Base-by-base conservation (phyloP, 805 yeast species). In the Suhomyces faveliae region DNA sequence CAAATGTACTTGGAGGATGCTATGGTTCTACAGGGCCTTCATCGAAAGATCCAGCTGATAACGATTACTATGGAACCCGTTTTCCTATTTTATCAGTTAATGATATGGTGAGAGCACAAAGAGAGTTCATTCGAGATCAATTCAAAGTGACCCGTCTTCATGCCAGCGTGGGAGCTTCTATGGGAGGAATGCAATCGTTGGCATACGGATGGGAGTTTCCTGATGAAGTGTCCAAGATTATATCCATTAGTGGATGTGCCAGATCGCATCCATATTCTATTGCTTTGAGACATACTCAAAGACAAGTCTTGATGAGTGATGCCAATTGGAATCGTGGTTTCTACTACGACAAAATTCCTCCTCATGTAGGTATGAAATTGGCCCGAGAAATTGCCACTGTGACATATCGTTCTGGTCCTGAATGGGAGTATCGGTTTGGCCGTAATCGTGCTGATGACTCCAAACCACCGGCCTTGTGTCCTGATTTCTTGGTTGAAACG, bases 131-230 rank as follows among this genome's bases (percentile, higher is more conserved):
- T 15, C 70, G 67, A 22, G 78, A 83, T 40, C 81, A 78, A 40
- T 80, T 90, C 49, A 83, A 84, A 1, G 85, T 86, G 24, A 42
- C 57, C 1, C 85, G 80, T 61, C 67, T 91, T 21, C 80, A 81
- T 64, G 96, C 96, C 1, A 79, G 89, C 1, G 81, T 91, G 6
- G 97, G 97, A 5, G 84, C 96, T 2, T 88, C 96, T 0, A 88
- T 91, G 95, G 97, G 97, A n/a, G 97, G 97, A n/a, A 89, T 91
- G 97, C 97, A 90, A 69, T 84, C 92, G 7, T 74, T 91, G 47
- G 96, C 97, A 0, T 88, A 83, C 64, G 96, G 89, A 1, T 78
- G 81, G 62, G 96, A 87, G 60, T 91, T 87, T 58, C 87, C 95
- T 1, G 84, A 85, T 42, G 79, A 76, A 47, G 96, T 90, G 3